Evolutionary conservation across 345 rosid genomes (phyloP), one percentile per base, ranked within the genome.

Genomic region (Kernera saxatilis): DNA sequence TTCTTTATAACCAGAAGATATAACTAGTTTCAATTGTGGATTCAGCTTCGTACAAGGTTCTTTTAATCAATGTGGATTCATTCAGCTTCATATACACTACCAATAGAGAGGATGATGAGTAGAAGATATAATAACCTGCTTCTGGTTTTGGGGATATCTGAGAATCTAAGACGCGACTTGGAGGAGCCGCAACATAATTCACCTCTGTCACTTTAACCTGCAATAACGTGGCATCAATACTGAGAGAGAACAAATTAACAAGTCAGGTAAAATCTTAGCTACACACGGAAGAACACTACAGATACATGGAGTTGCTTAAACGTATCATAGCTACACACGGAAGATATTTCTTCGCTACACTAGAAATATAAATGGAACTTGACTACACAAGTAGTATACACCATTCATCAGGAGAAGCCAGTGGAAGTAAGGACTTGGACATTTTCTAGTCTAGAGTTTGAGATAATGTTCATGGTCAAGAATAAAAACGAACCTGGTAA

Each of bases 131-230:
- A 70, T 35, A 73, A 82, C 89, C 87, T 83, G 74, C 49, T 76
- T 76, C 69, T 22, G 78, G 46, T 40, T 66, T 22, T 11, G 66
- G 21, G 23, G 18, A 25, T 43, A 69, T 67, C 37, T 21, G 72
- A 37, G 27, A 62, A 18, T 56, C 22, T 9, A 67, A 43, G 22
- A 39, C 61, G 13, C 58, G 65, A 58, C 79, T 76, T 53, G 32
- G 70, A 66, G 73, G 84, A 14, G 36, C 54, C 61, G 72, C 57
- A 44, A 81, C 88, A 65, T 75, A 84, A 60, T 75, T 77, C 71
- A 87, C 60, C 44, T 91, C 93, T 36, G 56, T 77, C 8, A 80
- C 96, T 12, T 13, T 76, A 58, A 91, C 82, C 98, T 89, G 71
- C 72, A 72, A n/a, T 18, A 49, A 50, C 46, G 14, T 48, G 14